Evolutionary conservation across 148 eudicot genomes (phyloP).

Genomic region (Vaccinium macrocarpon): DNA sequence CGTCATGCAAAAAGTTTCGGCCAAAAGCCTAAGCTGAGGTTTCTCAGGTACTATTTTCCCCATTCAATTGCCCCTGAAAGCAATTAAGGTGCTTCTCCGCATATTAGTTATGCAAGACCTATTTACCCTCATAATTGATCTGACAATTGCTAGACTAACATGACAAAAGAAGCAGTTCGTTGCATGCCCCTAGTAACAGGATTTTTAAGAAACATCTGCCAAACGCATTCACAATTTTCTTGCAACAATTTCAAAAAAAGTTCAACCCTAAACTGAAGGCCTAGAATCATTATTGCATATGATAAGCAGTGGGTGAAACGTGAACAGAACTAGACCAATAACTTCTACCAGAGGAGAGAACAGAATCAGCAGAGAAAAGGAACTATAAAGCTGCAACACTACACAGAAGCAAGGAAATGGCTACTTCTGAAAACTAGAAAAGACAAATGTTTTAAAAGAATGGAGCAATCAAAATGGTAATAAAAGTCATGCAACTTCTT

Average conservation of each 20-base stretch:
- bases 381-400: not conserved
- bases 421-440: not conserved
- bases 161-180: not conserved
- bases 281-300: not conserved
- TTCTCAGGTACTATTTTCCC: not conserved
- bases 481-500: not conserved
- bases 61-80: not conserved
- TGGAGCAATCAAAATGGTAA: not conserved
- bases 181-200: not conserved
- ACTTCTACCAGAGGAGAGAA: not conserved
- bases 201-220: not conserved
- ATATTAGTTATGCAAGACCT: not conserved
- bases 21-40: not conserved
- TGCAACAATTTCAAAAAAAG: not conserved
- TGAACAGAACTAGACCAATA: conserved; percentile 7
- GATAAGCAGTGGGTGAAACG: not conserved
- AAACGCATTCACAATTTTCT: not conserved
- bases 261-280: not conserved
- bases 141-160: not conserved
- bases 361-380: not conserved
- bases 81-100: not conserved
- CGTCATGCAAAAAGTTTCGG: not conserved
- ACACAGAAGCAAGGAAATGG: not conserved
- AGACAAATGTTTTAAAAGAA: conserved; percentile 1
- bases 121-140: not conserved